Evolutionary conservation across 768 basidiomycete genomes (phyloP).

Genomic region (Amanita phalloides): DNA sequence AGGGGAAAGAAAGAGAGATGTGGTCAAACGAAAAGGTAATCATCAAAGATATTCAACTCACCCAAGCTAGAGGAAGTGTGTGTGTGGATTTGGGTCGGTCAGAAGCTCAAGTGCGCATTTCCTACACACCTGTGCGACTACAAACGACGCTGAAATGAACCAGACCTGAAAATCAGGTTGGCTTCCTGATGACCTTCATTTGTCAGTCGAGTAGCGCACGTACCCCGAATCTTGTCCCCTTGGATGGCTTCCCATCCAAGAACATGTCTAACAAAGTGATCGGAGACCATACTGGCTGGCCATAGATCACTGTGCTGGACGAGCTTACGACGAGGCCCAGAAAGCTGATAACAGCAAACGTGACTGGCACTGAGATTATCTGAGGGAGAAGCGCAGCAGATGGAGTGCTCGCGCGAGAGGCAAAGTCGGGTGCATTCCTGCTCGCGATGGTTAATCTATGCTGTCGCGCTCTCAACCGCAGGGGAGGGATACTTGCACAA

Average conservation of each 20-base stretch:
- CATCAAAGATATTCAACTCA: not conserved
- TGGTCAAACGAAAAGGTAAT: not conserved
- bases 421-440: constrained; percentile 70
- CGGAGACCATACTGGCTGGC: constrained; percentile 70
- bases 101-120: not conserved
- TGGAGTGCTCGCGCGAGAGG: constrained; percentile 47
- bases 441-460: not conserved
- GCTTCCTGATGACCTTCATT: not conserved
- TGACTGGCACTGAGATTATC: constrained; percentile 58
- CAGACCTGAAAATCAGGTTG: constrained; percentile 35
- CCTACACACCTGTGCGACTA: constrained; percentile 55
- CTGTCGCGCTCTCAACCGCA: not conserved
- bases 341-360: constrained; percentile 67
- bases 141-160: constrained; percentile 68
- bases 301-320: constrained; percentile 64
- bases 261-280: constrained; percentile 62
- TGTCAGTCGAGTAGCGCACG: constrained; percentile 4
- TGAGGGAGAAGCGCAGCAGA: constrained; percentile 55
- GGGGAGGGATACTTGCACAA: constrained; percentile 34
- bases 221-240: constrained; percentile 59
- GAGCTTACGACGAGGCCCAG: constrained; percentile 78
- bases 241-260: constrained; percentile 49
- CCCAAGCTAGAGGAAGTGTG: not conserved
- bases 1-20: not conserved
- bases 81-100: not conserved